Conservation (phyloP, 2,329 filamentous ascomycete species). For the Claviceps lovelessii region DNA sequence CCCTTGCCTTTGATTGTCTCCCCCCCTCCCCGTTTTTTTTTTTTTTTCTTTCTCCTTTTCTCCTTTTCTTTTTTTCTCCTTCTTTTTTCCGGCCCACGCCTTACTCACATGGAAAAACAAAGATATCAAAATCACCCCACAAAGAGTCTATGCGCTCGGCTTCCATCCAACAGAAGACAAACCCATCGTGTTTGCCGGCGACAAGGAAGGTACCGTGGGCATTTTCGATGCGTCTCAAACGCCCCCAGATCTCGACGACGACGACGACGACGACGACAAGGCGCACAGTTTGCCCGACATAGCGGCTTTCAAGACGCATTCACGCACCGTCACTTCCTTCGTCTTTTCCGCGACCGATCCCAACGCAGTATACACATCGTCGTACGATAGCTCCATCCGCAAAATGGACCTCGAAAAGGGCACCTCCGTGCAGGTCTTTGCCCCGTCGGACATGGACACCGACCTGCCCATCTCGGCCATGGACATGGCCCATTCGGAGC, state of each 20-base stretch:
- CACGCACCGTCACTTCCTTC: slow-evolving; percentile 75
- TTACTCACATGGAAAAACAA: not conserved
- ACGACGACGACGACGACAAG: slow-evolving; percentile 50
- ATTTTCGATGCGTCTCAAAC: slow-evolving; percentile 79
- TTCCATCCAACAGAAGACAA: slow-evolving; percentile 84
- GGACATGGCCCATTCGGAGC: slow-evolving; percentile 58
- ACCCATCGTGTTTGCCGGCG: slow-evolving; percentile 78
- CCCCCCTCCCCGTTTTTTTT: too few species aligned
- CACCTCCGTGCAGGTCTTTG: slow-evolving; percentile 67
- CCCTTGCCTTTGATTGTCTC: too few species aligned
- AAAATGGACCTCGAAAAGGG: slow-evolving; percentile 73
- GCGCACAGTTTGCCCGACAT: slow-evolving; percentile 60
- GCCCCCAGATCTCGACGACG: slow-evolving; percentile 36
- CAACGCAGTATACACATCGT: slow-evolving; percentile 67
- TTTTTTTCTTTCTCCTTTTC: too few species aligned
- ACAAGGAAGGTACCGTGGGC: slow-evolving; percentile 83
- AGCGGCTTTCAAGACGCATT: slow-evolving; percentile 79
- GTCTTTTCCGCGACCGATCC: slow-evolving; percentile 59
- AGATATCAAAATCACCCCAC: slow-evolving; percentile 86
- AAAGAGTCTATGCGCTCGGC: slow-evolving; percentile 71
- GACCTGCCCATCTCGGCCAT: slow-evolving; percentile 75
- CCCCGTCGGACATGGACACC: slow-evolving; percentile 50
- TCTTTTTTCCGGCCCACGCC: too few species aligned
- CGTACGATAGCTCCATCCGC: slow-evolving; percentile 85
- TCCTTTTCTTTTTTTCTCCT: too few species aligned